A percentile compares a stretch with the other conserved stretches of the same genome.
Evolutionary conservation across 805 yeast species (phyloP).

Genomic region (Saccharomyces eubayanus): DNA sequence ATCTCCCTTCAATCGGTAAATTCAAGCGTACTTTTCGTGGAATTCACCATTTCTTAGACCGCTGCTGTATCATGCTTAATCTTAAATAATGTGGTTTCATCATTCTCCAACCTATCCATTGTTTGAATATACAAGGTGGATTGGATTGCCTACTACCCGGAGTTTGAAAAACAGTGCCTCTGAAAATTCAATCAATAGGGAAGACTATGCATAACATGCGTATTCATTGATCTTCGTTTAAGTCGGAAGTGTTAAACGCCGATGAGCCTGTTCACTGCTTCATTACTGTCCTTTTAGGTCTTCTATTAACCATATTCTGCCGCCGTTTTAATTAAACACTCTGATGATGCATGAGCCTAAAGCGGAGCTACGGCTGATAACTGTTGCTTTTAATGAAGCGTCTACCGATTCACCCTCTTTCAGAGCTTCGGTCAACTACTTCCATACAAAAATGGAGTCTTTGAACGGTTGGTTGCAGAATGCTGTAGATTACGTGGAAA

Average conservation of each 20-base stretch:
- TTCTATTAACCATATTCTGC: not conserved
- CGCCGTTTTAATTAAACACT: not conserved
- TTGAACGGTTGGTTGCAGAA: constrained; percentile 60
- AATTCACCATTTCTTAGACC: too few relatives aligned
- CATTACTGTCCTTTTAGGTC: not conserved
- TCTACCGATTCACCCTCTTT: constrained; percentile 61
- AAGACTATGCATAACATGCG: not conserved
- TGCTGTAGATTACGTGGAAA: constrained; percentile 35
- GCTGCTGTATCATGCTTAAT: not conserved
- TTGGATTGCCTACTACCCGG: not conserved
- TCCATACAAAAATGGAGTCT: constrained; percentile 48
- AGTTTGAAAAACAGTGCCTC: not conserved
- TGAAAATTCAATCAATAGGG: not conserved
- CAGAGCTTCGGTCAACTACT: constrained; percentile 63
- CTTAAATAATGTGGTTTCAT: not conserved
- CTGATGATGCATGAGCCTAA: not conserved
- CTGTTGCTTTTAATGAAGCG: constrained; percentile 16
- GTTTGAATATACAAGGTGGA: not conserved
- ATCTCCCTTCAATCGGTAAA: too few relatives aligned
- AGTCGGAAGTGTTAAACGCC: not conserved
- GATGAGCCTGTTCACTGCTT: not conserved
- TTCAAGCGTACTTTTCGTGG: too few relatives aligned
- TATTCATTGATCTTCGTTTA: not conserved
- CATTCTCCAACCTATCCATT: not conserved
- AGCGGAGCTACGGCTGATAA: constrained; percentile 4